A percentile compares a stretch with the other conserved stretches of the same genome.
Conservation (phyloP, 257 asterid species). For the Solanum chilense region DNA sequence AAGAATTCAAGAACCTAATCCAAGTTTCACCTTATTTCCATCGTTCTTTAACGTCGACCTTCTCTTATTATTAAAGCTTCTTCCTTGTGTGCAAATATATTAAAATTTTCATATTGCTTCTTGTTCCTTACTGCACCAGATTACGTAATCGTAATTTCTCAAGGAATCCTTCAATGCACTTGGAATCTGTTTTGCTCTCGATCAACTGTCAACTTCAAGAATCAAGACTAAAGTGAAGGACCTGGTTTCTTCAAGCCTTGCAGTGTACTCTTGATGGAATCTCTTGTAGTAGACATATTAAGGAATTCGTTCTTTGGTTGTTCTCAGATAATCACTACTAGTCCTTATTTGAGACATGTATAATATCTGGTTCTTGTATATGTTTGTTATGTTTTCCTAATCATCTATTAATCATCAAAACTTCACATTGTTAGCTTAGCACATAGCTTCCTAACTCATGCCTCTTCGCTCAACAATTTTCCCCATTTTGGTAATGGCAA, state of each 20-base stretch:
- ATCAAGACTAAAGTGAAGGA: not conserved
- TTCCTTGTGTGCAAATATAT: not conserved
- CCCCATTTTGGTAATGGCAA: not conserved
- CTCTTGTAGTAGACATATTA: not conserved
- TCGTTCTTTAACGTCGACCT: not conserved
- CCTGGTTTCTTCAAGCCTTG: not conserved
- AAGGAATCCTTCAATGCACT: not conserved
- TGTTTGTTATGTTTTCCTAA: not conserved
- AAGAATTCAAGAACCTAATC: not conserved
- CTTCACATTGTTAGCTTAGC: not conserved
- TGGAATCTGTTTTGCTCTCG: not conserved
- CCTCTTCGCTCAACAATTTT: not conserved
- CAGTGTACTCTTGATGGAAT: not conserved
- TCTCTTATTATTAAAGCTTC: not conserved
- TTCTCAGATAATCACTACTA: not conserved
- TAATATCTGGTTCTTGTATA: not conserved
- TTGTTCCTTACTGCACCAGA: not conserved
- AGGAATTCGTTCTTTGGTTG: not conserved
- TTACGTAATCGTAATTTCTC: not conserved
- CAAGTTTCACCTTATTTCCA: not conserved
- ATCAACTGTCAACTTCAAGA: not conserved
- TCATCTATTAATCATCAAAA: not conserved
- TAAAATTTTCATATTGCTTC: not conserved
- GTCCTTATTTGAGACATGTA: not conserved
- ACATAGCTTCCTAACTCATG: not conserved